Evolutionary conservation across 345 rosid genomes (phyloP).

Genomic region (Eucalyptus brandiana): DNA sequence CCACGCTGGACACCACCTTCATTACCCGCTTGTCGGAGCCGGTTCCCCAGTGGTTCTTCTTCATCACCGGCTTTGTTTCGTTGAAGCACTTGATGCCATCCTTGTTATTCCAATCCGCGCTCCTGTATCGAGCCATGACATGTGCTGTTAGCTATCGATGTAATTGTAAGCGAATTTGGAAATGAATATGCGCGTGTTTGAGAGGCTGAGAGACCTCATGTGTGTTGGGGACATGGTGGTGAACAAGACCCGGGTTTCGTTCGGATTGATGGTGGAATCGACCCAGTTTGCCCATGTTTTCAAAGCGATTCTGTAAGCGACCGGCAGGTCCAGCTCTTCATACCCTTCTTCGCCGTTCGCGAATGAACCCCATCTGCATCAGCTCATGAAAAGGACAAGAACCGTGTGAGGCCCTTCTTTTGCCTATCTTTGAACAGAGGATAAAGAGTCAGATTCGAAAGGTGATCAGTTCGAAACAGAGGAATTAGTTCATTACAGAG

Average conservation of each 20-base stretch:
- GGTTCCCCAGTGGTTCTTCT: conserved; percentile 25
- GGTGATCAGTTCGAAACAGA: background rate
- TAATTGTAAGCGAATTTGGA: background rate
- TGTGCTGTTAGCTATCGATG: background rate
- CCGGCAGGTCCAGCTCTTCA: conserved; percentile 42
- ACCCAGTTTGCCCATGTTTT: conserved; percentile 96
- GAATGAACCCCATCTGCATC: conserved; percentile 74
- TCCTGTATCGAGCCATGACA: conserved; percentile 9
- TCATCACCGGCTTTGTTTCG: conserved; percentile 65
- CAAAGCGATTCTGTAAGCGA: conserved; percentile 61
- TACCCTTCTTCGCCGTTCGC: conserved; percentile 66
- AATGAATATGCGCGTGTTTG: background rate
- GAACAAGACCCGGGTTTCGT: conserved; percentile 75
- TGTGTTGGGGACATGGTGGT: conserved; percentile 86
- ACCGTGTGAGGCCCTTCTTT: background rate
- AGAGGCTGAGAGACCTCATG: conserved; percentile 28
- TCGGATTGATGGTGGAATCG: conserved; percentile 64
- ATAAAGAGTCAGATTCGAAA: background rate
- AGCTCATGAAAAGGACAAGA: background rate
- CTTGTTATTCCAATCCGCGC: conserved; percentile 58
- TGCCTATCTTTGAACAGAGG: background rate
- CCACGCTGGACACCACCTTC: conserved; percentile 44
- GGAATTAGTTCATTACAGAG: conserved; percentile 33
- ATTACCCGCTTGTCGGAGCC: conserved; percentile 58
- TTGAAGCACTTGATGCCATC: conserved; percentile 75